These are phyloP conservation scores for Leptodermis oblonga DNA, from an alignment of 257 asterid genomes.

Conservation along the genomic window DNA sequence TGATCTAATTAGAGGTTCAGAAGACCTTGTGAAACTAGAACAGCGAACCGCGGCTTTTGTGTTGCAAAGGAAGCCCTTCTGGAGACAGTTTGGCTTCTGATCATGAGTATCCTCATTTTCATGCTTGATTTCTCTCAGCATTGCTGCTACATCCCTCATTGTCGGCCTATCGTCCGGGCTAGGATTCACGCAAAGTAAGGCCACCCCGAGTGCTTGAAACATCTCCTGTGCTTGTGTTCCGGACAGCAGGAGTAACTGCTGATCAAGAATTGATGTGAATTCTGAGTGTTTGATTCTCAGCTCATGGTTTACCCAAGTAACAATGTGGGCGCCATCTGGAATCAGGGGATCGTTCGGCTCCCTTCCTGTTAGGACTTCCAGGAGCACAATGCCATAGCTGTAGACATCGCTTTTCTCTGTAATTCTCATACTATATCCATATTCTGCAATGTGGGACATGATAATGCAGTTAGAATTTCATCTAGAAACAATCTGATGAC, in stretches of 20 bases:
- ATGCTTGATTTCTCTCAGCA: slow-evolving; percentile 61
- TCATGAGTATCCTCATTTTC: slow-evolving; percentile 34
- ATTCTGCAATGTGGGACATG: slow-evolving; percentile 44
- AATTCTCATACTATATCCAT: slow-evolving; percentile 65
- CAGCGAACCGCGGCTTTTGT: slow-evolving; percentile 41
- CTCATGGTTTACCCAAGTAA: slow-evolving; percentile 52
- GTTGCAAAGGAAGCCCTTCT: slow-evolving; percentile 24
- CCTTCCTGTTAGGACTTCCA: slow-evolving; percentile 73
- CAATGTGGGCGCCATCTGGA: slow-evolving; percentile 61
- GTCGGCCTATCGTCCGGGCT: slow-evolving; percentile 62
- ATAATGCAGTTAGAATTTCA: not conserved
- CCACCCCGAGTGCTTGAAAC: slow-evolving; percentile 74
- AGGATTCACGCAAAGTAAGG: slow-evolving; percentile 56
- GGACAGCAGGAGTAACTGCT: slow-evolving; percentile 46
- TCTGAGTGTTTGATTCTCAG: slow-evolving; percentile 39
- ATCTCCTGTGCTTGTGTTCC: slow-evolving; percentile 64
- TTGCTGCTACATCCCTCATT: slow-evolving; percentile 71
- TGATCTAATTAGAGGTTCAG: slow-evolving; percentile 50
- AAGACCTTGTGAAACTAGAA: slow-evolving; percentile 61
- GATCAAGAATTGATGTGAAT: slow-evolving; percentile 58
- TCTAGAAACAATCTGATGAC: slow-evolving; percentile 4
- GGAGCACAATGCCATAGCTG: slow-evolving; percentile 68
- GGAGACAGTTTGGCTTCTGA: slow-evolving; percentile 35
- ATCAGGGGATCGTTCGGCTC: slow-evolving; percentile 61
- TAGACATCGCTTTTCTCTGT: slow-evolving; percentile 74